Evolutionary conservation across 1,284 basidiomycete species (phyloP).

Genomic region (Boletellus deceptivus): DNA sequence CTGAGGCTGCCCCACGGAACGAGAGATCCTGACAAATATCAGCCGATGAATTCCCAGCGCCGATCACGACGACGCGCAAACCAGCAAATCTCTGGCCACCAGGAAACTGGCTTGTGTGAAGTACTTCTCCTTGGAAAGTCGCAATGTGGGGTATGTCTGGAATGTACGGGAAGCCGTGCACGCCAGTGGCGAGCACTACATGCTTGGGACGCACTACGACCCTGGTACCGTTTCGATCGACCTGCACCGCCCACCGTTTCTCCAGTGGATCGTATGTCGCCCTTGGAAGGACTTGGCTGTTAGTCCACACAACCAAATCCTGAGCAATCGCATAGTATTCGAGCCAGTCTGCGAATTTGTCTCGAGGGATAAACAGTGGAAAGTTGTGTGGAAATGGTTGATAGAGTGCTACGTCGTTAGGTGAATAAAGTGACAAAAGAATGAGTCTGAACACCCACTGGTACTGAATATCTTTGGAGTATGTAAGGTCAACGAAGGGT

Average conservation of each 20-base stretch:
- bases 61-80: constrained; percentile 8
- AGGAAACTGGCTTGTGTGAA: constrained; percentile 5
- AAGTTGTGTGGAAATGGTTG: constrained; percentile 8
- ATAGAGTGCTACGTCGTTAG: constrained; percentile 1
- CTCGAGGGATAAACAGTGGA: constrained; percentile 5
- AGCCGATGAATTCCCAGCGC: constrained; percentile 10
- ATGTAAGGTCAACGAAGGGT: constrained; percentile 9
- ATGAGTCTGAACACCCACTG: background rate
- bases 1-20: constrained; percentile 8
- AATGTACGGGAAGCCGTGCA: constrained; percentile 2
- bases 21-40: constrained; percentile 11
- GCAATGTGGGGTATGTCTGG: constrained; percentile 1
- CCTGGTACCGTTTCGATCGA: constrained; percentile 2
- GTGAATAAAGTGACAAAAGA: background rate
- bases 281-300: constrained; percentile 6
- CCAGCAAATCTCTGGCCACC: constrained; percentile 6
- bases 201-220: constrained; percentile 5
- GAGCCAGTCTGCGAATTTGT: constrained; percentile 8
- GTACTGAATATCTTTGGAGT: constrained; percentile 1
- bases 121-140: constrained; percentile 7
- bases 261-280: constrained; percentile 2
- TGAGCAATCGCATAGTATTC: constrained; percentile 6
- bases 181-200: constrained; percentile 5
- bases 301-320: constrained; percentile 7
- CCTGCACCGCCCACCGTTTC: constrained; percentile 5